Percentiles rank a stretch among this genome's conserved stretches.
Conservation (phyloP, 2,329 filamentous ascomycete species). For the Aspergillus texensis region DNA sequence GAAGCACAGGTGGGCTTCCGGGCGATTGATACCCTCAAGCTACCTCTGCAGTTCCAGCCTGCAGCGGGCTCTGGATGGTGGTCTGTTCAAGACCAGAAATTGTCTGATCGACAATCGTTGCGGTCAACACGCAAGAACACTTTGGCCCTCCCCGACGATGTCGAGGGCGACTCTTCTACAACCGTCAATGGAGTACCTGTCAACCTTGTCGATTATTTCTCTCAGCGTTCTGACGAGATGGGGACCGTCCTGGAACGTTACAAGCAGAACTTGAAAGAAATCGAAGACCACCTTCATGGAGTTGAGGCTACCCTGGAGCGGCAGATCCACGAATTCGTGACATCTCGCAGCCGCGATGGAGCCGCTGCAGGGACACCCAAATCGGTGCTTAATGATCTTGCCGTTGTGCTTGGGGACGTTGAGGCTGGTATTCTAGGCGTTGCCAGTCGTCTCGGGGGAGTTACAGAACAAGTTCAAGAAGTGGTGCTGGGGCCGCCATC, state of each 20-base stretch:
- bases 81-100: slow-evolving; percentile 42
- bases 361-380: slow-evolving; percentile 47
- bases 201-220: slow-evolving; percentile 67
- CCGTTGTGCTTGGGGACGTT: slow-evolving; percentile 64
- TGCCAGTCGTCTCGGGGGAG: slow-evolving; percentile 61
- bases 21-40: slow-evolving; percentile 72
- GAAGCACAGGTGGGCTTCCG: slow-evolving; percentile 73
- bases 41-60: slow-evolving; percentile 67
- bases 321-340: slow-evolving; percentile 60
- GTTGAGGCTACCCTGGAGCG: slow-evolving; percentile 64
- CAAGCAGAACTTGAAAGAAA: slow-evolving; percentile 62
- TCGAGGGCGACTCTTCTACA: slow-evolving; percentile 43
- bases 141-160: slow-evolving; percentile 50
- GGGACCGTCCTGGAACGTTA: slow-evolving; percentile 59
- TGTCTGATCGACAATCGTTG: slow-evolving; percentile 41
- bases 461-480: slow-evolving; percentile 63
- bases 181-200: slow-evolving; percentile 56
- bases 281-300: slow-evolving; percentile 66
- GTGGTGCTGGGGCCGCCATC: slow-evolving; percentile 51
- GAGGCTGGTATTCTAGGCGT: slow-evolving; percentile 67
- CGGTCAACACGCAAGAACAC: slow-evolving; percentile 47
- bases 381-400: slow-evolving; percentile 50
- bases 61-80: slow-evolving; percentile 43
- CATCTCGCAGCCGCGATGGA: slow-evolving; percentile 44
- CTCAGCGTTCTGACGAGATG: slow-evolving; percentile 65